Conservation (phyloP, 768 basidiomycete genomes). For the Tulasnella sp. region DNA sequence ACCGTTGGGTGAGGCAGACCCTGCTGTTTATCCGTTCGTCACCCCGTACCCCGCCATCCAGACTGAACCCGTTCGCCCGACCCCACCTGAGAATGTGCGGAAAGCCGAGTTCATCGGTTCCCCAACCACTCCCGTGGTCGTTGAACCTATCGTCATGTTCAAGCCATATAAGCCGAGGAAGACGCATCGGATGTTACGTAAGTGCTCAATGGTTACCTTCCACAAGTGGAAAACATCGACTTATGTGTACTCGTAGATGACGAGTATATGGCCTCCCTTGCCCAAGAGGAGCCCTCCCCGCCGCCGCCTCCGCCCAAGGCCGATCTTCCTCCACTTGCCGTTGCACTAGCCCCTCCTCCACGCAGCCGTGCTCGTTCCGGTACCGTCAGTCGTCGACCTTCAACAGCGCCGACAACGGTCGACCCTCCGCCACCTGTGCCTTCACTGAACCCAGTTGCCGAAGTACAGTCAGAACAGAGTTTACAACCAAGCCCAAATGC, state of each 20-base stretch:
- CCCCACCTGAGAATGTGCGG: background rate
- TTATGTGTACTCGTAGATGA: no score
- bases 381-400: background rate
- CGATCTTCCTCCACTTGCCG: background rate
- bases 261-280: background rate
- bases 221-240: no score
- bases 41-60: slow-evolving; percentile 3
- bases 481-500: background rate
- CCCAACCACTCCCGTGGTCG: no score
- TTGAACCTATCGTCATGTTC: no score
- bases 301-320: background rate
- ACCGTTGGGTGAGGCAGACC: slow-evolving; percentile 6
- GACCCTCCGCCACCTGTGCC: background rate
- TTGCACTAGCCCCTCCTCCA: background rate
- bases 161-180: background rate
- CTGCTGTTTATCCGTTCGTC: slow-evolving; percentile 8
- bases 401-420: background rate
- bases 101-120: no score
- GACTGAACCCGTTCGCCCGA: background rate
- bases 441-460: background rate
- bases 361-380: slow-evolving; percentile 4
- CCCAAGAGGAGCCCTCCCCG: background rate
- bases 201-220: background rate
- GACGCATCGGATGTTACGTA: slow-evolving; percentile 5
- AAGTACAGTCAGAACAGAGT: background rate